phyloP scores from a whole-genome alignment of 352 stramenopile genomes.

The Globisporangium emineosum region DNA sequence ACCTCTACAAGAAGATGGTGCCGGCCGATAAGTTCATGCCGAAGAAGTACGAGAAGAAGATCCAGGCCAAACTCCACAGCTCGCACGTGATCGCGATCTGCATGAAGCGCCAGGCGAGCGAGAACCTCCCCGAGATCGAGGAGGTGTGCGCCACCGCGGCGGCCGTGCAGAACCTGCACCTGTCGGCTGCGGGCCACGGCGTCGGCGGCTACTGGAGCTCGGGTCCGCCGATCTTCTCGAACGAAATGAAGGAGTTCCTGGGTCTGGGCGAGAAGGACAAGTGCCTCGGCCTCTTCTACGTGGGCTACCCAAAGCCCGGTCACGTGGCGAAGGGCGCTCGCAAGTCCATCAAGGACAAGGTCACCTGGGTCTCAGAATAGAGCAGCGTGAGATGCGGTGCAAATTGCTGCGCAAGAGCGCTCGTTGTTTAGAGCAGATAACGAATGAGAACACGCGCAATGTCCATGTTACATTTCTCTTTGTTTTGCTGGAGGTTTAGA shows the following conservation, averaged over 20 bases:
- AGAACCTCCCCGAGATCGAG: constrained; percentile 78
- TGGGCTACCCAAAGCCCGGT: constrained; percentile 59
- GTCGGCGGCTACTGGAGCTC: constrained; percentile 89
- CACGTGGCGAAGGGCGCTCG: constrained; percentile 48
- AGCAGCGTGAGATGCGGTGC: not conserved
- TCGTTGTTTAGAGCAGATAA: constrained; percentile 10
- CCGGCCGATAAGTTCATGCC: constrained; percentile 68
- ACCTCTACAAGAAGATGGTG: constrained; percentile 65
- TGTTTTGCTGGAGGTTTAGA: not conserved
- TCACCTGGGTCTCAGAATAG: constrained; percentile 47
- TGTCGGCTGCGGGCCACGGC: constrained; percentile 57
- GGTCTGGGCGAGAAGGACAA: constrained; percentile 67
- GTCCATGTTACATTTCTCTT: not conserved
- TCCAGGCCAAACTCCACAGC: constrained; percentile 60
- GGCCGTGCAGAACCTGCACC: constrained; percentile 85
- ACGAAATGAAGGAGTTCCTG: constrained; percentile 84
- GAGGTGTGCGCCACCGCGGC: constrained; percentile 72
- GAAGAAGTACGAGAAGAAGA: constrained; percentile 79
- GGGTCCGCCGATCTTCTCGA: constrained; percentile 48
- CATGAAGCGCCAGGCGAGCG: constrained; percentile 84
- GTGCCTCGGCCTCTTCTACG: constrained; percentile 83
- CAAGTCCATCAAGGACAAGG: constrained; percentile 76
- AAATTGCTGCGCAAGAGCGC: not conserved
- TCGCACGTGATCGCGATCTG: constrained; percentile 84
- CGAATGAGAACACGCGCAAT: not conserved